phyloP scores from a whole-genome alignment of 2,329 filamentous ascomycete species.

The Tolypocladium amazonense region DNA sequence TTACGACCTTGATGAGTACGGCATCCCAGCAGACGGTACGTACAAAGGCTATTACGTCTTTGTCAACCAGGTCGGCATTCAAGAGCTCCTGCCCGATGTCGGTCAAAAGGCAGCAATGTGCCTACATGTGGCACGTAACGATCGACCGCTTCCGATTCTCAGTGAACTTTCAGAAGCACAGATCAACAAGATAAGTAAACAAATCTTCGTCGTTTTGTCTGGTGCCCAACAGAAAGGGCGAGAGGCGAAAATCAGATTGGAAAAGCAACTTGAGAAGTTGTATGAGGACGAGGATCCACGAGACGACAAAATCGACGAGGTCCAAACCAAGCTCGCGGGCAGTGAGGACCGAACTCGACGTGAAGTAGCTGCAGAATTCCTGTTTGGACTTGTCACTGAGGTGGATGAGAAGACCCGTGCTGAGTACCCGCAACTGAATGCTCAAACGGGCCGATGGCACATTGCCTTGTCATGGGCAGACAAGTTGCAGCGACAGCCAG shows the following conservation, averaged over 20 bases:
- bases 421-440: background rate
- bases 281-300: background rate
- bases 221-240: background rate
- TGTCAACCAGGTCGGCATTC: background rate
- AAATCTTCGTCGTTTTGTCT: background rate
- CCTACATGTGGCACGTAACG: background rate
- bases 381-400: background rate
- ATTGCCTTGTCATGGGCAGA: background rate
- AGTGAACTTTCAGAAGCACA: no score
- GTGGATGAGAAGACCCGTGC: background rate
- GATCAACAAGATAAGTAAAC: background rate
- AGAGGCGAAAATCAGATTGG: background rate
- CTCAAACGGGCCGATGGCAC: rapidly evolving
- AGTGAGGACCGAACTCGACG: background rate
- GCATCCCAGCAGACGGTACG: background rate
- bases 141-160: background rate
- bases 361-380: background rate
- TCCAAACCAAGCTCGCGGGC: background rate
- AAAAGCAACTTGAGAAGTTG: background rate
- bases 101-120: background rate
- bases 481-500: background rate
- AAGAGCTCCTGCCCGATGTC: background rate
- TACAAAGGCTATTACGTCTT: background rate
- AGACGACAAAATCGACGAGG: background rate
- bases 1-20: background rate